A percentile compares a stretch with the other conserved stretches of the same genome.
These are phyloP conservation scores for Kwoniella shandongensis DNA, from an alignment of 768 basidiomycete species.

Conservation along the genomic window DNA sequence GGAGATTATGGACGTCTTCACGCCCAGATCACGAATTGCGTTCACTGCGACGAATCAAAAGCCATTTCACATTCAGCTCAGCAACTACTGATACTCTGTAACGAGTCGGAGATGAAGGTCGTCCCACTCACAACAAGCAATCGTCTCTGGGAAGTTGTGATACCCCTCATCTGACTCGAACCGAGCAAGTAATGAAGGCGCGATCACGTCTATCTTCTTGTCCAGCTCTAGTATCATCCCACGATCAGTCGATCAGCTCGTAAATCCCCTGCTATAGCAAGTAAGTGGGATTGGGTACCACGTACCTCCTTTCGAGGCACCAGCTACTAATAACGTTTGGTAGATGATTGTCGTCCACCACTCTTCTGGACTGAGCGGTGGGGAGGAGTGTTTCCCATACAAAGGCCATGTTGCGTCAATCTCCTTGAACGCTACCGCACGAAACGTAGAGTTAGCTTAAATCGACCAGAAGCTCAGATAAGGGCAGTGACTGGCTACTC, in stretches of 20 bases:
- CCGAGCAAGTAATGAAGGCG: conserved; percentile 35
- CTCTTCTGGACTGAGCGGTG: conserved; percentile 37
- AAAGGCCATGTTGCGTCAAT: conserved; percentile 31
- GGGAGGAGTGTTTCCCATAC: conserved; percentile 39
- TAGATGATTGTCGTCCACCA: conserved; percentile 51
- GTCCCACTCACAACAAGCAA: conserved; percentile 37
- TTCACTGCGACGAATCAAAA: too few species aligned
- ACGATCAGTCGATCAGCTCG: not conserved
- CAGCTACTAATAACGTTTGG: conserved; percentile 36
- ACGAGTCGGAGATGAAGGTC: too few species aligned
- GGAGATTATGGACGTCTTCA: conserved; percentile 43
- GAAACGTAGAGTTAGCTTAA: too few species aligned
- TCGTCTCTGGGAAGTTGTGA: conserved; percentile 43
- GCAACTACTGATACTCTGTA: too few species aligned
- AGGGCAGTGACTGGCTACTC: not conserved
- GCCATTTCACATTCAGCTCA: too few species aligned
- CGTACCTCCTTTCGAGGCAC: conserved; percentile 33
- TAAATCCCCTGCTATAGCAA: too few species aligned
- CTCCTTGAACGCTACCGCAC: conserved; percentile 46
- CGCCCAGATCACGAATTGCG: conserved; percentile 27
- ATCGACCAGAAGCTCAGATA: too few species aligned
- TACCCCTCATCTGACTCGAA: conserved; percentile 49
- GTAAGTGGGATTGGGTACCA: too few species aligned
- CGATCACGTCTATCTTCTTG: conserved; percentile 23
- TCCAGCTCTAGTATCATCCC: conserved; percentile 26